phyloP scores from a whole-genome alignment of 176 grass and related monocot species.

The Oryza glaberrima region DNA sequence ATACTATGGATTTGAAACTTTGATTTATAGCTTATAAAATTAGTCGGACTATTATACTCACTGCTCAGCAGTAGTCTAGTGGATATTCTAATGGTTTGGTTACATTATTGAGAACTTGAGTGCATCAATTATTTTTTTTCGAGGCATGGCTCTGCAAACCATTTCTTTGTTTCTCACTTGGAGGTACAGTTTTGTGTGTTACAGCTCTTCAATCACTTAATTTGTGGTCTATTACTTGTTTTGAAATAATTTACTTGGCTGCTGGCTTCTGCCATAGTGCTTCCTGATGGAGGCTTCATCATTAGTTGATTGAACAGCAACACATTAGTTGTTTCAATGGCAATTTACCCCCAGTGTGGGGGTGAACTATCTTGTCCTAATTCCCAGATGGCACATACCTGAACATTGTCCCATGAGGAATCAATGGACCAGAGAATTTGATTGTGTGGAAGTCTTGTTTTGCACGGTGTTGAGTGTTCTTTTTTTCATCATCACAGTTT shows the following conservation, averaged over 20 bases:
- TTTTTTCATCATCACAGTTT: neutral
- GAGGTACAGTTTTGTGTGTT: neutral
- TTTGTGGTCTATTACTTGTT: neutral
- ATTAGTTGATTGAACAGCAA: too few species aligned
- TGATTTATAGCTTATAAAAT: neutral
- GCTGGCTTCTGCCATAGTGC: neutral
- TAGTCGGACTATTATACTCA: neutral
- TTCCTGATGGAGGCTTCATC: too few species aligned
- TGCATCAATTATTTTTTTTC: neutral
- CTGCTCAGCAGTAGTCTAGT: neutral
- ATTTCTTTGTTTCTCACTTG: neutral
- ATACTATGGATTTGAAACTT: conserved; percentile 16
- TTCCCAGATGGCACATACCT: too few species aligned
- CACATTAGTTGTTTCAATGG: too few species aligned
- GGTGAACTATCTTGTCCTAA: too few species aligned
- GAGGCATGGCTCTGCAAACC: neutral
- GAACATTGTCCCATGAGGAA: too few species aligned
- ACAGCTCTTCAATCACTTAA: neutral
- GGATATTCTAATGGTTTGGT: neutral
- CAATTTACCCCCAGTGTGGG: too few species aligned
- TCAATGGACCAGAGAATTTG: too few species aligned
- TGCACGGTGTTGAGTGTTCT: too few species aligned
- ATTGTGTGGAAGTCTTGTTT: too few species aligned
- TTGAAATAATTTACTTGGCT: neutral
- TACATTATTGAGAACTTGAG: neutral